Evolutionary conservation across 2,329 filamentous ascomycete species (phyloP).

Genomic region (Penicillium sp.): DNA sequence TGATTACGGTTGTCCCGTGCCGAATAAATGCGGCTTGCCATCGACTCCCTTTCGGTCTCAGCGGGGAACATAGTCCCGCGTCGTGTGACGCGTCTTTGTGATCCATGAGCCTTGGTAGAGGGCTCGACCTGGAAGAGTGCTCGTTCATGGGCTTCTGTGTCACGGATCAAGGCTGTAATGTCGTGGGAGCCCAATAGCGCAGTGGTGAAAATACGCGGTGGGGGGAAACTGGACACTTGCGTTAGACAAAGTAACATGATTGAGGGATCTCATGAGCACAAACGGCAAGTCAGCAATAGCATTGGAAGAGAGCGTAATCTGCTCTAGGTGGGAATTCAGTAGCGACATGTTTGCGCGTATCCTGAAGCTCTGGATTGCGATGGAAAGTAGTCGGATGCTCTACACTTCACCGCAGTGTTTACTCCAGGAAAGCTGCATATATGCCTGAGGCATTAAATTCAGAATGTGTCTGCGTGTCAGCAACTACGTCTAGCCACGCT

Average conservation of each 20-base stretch:
- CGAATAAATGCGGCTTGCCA: conserved; percentile 47
- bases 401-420: conserved; percentile 4
- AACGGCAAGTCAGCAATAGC: conserved; percentile 74
- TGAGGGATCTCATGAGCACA: conserved; percentile 22
- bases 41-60: conserved; percentile 36
- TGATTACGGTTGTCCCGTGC: conserved; percentile 64
- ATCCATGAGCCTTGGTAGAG: conserved; percentile 52
- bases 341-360: conserved; percentile 57
- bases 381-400: neutral
- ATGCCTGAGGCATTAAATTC: conserved; percentile 6
- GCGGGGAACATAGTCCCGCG: conserved; percentile 50
- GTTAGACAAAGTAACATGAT: conserved; percentile 5
- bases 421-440: conserved; percentile 5
- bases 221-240: conserved; percentile 65
- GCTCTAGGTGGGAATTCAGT: conserved; percentile 68
- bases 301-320: conserved; percentile 72
- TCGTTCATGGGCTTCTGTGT: conserved; percentile 91
- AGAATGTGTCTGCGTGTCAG: neutral
- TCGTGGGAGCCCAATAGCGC: conserved; percentile 84
- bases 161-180: conserved; percentile 90
- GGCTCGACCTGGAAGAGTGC: conserved; percentile 90
- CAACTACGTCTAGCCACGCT: neutral
- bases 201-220: conserved; percentile 93
- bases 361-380: neutral
- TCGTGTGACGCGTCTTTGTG: conserved; percentile 45